Conservation (phyloP, 75 land plant genomes). For the Pinus taeda region DNA sequence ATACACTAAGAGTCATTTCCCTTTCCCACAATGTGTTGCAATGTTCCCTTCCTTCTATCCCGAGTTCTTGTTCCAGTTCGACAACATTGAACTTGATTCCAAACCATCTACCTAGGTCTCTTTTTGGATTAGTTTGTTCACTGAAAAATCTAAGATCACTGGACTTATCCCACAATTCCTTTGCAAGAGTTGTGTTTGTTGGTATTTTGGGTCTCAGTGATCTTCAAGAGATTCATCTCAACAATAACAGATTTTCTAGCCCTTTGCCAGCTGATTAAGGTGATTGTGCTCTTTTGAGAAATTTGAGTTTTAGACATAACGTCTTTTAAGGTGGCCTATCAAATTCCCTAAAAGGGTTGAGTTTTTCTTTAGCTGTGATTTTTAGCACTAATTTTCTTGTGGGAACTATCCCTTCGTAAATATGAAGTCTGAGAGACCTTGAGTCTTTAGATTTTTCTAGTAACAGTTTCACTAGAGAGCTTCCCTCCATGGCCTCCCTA, state of each 20-base stretch:
- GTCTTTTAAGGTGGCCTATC: constrained; percentile 60
- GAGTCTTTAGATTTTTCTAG: constrained; percentile 64
- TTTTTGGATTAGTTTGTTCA: constrained; percentile 32
- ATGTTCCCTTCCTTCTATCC: constrained; percentile 41
- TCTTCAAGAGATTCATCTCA: constrained; percentile 29
- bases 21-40: constrained; percentile 41
- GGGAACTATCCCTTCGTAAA: constrained; percentile 58
- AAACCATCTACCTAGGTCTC: constrained; percentile 13
- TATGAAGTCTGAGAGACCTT: constrained; percentile 50
- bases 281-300: constrained; percentile 28
- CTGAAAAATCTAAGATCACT: constrained; percentile 10
- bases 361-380: constrained; percentile 32
- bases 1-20: constrained; percentile 35
- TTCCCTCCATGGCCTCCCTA: constrained; percentile 55
- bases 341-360: constrained; percentile 34
- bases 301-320: constrained; percentile 62
- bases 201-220: constrained; percentile 31
- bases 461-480: constrained; percentile 50
- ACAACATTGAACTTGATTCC: too few relatives aligned
- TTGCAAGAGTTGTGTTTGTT: constrained; percentile 48
- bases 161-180: constrained; percentile 58
- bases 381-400: constrained; percentile 39
- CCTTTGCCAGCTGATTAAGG: constrained; percentile 43
- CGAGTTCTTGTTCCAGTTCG: constrained; percentile 30
- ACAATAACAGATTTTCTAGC: constrained; percentile 44